These are phyloP conservation scores for Nicotiana paniculata DNA, from an alignment of 257 asterid genomes.

Conservation along the genomic window DNA sequence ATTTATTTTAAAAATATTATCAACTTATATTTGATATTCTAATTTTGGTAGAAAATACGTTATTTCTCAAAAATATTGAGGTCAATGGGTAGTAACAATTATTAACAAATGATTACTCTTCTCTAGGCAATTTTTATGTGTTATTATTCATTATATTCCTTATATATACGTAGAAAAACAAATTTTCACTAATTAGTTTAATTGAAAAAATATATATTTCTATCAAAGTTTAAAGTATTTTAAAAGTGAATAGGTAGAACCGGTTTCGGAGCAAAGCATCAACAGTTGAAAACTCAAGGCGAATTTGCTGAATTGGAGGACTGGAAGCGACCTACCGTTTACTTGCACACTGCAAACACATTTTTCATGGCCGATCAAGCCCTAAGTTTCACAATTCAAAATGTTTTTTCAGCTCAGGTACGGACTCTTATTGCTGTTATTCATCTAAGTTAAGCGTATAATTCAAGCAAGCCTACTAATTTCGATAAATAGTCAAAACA, in stretches of 20 bases:
- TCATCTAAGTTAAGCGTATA: background rate
- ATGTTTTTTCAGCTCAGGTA: conserved; percentile 38
- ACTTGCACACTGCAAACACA: conserved; percentile 29
- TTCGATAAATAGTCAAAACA: too few relatives aligned
- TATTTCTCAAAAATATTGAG: background rate
- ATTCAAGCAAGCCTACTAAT: background rate
- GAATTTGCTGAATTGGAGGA: conserved; percentile 33
- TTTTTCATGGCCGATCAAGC: conserved; percentile 24
- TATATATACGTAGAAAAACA: too few relatives aligned
- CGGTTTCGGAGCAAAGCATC: background rate
- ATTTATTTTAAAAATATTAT: too few relatives aligned
- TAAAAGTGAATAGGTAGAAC: background rate
- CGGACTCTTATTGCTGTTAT: background rate
- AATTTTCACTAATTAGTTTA: too few relatives aligned
- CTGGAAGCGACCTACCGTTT: conserved; percentile 37
- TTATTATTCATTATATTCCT: too few relatives aligned
- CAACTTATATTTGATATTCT: too few relatives aligned
- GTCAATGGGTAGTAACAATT: background rate
- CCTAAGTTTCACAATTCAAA: conserved; percentile 17
- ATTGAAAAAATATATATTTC: too few relatives aligned
- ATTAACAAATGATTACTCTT: too few relatives aligned
- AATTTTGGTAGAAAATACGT: too few relatives aligned
- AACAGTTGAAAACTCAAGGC: background rate
- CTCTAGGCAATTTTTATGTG: background rate
- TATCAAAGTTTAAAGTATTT: too few relatives aligned